A percentile compares a stretch with the other conserved stretches of the same genome.
Conservation (phyloP, 805 yeast genomes). For the Candida methanosorbosa region DNA sequence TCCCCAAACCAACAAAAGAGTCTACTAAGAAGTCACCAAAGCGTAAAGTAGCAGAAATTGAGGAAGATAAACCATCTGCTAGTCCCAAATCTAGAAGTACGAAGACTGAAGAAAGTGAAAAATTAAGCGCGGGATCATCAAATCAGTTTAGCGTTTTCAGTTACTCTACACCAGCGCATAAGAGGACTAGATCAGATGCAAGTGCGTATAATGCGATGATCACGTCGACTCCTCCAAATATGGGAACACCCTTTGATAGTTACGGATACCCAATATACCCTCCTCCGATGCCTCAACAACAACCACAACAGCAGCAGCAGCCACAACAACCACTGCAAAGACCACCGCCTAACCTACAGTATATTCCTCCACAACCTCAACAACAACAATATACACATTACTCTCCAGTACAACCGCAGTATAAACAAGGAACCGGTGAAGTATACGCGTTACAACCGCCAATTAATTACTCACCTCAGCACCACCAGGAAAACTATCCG, state of each 20-base stretch:
- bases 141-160: too few species aligned
- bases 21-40: neutral
- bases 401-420: conserved; percentile 1
- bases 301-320: conserved; percentile 4
- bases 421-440: too few species aligned
- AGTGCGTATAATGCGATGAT: too few species aligned
- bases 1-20: too few species aligned
- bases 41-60: neutral
- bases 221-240: too few species aligned
- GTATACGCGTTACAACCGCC: conserved; percentile 9
- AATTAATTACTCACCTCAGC: conserved; percentile 4
- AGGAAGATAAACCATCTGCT: too few species aligned
- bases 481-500: too few species aligned
- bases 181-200: neutral
- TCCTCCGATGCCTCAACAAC: conserved; percentile 3
- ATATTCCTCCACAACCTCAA: neutral
- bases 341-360: too few species aligned
- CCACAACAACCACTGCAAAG: conserved; percentile 5
- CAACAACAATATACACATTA: neutral
- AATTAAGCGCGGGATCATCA: too few species aligned
- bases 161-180: neutral
- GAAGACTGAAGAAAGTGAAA: too few species aligned
- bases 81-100: too few species aligned
- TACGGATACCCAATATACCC: conserved; percentile 3
- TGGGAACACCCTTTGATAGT: too few species aligned